Conservation (phyloP, 1,284 basidiomycete genomes). For the Papiliotrema fonsecae region DNA sequence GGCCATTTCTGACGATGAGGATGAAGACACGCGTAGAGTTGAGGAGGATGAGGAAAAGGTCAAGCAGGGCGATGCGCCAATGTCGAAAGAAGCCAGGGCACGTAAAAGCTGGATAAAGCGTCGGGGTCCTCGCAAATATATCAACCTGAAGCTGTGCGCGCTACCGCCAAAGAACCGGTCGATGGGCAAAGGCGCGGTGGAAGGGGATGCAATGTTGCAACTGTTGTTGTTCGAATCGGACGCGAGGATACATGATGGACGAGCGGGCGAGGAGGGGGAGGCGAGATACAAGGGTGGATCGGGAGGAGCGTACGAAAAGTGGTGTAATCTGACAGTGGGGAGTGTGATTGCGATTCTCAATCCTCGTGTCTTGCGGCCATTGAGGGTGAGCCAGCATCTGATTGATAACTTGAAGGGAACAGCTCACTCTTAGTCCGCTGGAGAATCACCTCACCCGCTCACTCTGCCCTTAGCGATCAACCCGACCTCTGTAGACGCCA, state of each 20-base stretch:
- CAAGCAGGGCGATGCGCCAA: constrained; percentile 12
- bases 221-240: constrained; percentile 87
- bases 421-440: constrained; percentile 14
- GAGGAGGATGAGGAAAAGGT: constrained; percentile 3
- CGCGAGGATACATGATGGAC: constrained; percentile 48
- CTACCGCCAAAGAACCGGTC: constrained; percentile 63
- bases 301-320: constrained; percentile 80
- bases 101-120: constrained; percentile 15
- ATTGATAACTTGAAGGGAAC: not conserved
- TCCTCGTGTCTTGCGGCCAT: constrained; percentile 77
- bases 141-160: constrained; percentile 69
- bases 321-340: constrained; percentile 76
- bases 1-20: constrained; percentile 13
- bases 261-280: constrained; percentile 49
- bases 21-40: constrained; percentile 7
- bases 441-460: constrained; percentile 60
- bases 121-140: constrained; percentile 57
- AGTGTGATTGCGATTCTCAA: constrained; percentile 86
- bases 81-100: constrained; percentile 6
- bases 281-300: constrained; percentile 72
- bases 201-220: constrained; percentile 76
- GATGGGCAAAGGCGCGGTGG: constrained; percentile 48
- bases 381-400: constrained; percentile 56
- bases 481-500: constrained; percentile 70
- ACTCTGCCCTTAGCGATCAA: constrained; percentile 82